Percentiles rank a stretch among this genome's conserved stretches.
Conservation (phyloP, 2,329 filamentous ascomycete species). For the Fusarium buxicola region DNA sequence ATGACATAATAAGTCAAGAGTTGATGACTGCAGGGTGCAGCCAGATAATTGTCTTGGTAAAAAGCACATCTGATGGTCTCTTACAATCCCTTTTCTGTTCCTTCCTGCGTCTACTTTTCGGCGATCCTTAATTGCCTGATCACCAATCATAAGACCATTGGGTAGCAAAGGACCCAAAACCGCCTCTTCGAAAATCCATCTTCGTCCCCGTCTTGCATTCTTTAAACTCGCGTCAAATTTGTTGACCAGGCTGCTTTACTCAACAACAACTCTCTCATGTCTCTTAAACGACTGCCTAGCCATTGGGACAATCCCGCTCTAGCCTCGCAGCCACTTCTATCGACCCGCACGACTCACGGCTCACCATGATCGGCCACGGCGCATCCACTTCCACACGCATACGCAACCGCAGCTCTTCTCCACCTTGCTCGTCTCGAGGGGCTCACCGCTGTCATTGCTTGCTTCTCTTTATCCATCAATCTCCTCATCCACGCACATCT, state of each 20-base stretch:
- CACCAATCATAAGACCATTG: constrained; percentile 13
- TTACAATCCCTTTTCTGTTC: background rate
- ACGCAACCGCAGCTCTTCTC: constrained; percentile 16
- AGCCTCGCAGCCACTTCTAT: constrained; percentile 12
- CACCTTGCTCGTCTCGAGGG: constrained; percentile 13
- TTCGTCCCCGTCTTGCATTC: background rate
- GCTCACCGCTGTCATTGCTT: constrained; percentile 29
- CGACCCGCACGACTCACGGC: constrained; percentile 34
- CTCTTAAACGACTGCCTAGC: constrained; percentile 9
- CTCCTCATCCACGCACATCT: constrained; percentile 20
- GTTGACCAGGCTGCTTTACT: constrained; percentile 20
- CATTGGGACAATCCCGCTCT: constrained; percentile 11
- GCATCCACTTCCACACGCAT: constrained; percentile 13
- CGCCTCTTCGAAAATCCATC: background rate
- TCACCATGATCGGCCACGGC: constrained; percentile 30
- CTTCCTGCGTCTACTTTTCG: background rate
- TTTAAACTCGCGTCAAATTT: constrained; percentile 9
- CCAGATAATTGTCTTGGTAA: constrained; percentile 8
- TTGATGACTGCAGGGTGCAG: background rate
- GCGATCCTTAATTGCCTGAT: background rate
- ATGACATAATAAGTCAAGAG: background rate
- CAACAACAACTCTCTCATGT: constrained; percentile 19
- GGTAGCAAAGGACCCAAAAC: background rate
- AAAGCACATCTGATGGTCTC: background rate
- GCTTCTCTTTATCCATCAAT: too few species aligned